A percentile compares a stretch with the other conserved stretches of the same genome.
Evolutionary conservation across 768 basidiomycete species (phyloP).

Genomic region (Neoboletus magnificus): DNA sequence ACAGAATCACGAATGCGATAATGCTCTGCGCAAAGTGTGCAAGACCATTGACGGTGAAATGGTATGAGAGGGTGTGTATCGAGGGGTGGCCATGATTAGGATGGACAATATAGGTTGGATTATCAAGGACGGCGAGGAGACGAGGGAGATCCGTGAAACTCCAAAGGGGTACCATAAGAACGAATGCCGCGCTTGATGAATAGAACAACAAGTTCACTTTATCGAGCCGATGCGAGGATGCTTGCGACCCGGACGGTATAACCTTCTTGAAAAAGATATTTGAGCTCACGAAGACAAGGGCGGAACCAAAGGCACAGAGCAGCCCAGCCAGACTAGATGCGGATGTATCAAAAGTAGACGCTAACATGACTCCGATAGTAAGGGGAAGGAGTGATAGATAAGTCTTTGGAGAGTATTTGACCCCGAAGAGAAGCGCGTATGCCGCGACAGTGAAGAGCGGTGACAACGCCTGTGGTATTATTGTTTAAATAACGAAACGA

Average conservation of each 20-base stretch:
- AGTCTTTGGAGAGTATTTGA: conserved; percentile 88
- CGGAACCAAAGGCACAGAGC: conserved; percentile 95
- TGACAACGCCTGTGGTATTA: conserved; percentile 72
- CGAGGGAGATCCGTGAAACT: conserved; percentile 78
- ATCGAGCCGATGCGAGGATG: conserved; percentile 77
- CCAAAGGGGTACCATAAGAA: conserved; percentile 97
- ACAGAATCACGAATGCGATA: conserved; percentile 94
- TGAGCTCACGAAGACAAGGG: conserved; percentile 93
- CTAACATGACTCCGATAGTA: conserved; percentile 95
- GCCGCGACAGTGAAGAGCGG: conserved; percentile 96
- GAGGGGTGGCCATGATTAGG: conserved; percentile 44
- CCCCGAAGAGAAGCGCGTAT: conserved; percentile 89
- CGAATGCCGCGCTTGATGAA: conserved; percentile 90
- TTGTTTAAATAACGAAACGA: conserved; percentile 1
- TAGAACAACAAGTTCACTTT: conserved; percentile 96
- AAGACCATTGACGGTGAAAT: conserved; percentile 91
- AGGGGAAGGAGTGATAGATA: conserved; percentile 94
- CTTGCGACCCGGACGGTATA: conserved; percentile 63
- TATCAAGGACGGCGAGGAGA: conserved; percentile 47
- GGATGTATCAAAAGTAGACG: conserved; percentile 90
- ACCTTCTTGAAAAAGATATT: conserved; percentile 99
- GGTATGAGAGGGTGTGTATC: conserved; percentile 66
- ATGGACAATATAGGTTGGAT: conserved; percentile 43
- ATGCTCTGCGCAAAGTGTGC: conserved; percentile 98
- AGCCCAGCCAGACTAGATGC: conserved; percentile 83